Evolutionary conservation across 345 rosid genomes (phyloP), one percentile per base, ranked within the genome.

Genomic region (Pugionium cornutum): DNA sequence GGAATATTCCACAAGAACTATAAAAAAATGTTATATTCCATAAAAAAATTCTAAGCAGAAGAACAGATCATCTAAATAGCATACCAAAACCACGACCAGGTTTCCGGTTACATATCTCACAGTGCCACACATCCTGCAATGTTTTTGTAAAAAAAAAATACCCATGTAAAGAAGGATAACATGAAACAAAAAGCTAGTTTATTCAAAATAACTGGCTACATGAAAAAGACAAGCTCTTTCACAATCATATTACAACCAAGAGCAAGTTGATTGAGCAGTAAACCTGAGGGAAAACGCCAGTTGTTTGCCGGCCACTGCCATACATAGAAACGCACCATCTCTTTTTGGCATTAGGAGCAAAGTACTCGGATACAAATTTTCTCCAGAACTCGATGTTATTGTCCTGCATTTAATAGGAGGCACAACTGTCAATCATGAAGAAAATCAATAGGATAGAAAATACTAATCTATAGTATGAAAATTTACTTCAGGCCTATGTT

Each of bases 271-370:
- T 9, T 39, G 41, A 55, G 75, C 56, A 78, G 61, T 84, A 74
- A 58, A 94, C 99, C 95, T 94, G 99, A 67, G 99, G 95, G 58
- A 86, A 86, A 78, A 88, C 97, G 34, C 98, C 98, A 73, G 87
- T 83, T 66, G 99, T 79, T 81, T 88, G 99, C 54, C 96, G 83
- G 67, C 96, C 96, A 85, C 84, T 88, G 80, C 99, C 97, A 61
- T 94, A 94, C 96, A 94, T 81, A n/a, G 96, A 94, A 72, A 94
- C 99, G 60, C 99, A 94, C 99, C 96, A 90, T 78, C 87, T 90
- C 80, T 94, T 94, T 75, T 84, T 94, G 36, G 97, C 97, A 73
- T 85, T 79, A 27, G 96, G 95, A 75, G 97, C 96, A 81, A 83
- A 94, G 79, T 77, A 94, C 71, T 94, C 97, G 0, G 88, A 74